phyloP scores from a whole-genome alignment of 176 grass and related monocot species.

The Eleusine coracana region DNA sequence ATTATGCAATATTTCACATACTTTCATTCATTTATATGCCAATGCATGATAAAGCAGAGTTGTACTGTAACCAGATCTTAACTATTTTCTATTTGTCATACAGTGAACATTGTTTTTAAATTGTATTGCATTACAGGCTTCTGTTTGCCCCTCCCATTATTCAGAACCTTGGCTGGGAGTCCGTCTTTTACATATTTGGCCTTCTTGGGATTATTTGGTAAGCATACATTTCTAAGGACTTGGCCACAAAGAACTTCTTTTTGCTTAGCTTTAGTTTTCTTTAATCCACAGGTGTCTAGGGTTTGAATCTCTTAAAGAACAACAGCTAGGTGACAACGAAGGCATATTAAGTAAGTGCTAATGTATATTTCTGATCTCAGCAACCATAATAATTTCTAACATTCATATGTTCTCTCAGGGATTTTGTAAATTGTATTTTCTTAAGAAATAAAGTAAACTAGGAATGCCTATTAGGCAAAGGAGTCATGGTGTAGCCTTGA shows the following conservation, averaged over 20 bases:
- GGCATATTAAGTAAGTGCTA: conserved; percentile 59
- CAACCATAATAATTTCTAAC: conserved; percentile 8
- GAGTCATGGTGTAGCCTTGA: conserved; percentile 13
- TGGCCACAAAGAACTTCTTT: conserved; percentile 34
- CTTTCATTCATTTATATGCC: conserved; percentile 23
- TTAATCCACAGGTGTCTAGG: conserved; percentile 66
- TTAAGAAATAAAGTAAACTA: background rate
- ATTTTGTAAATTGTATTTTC: conserved; percentile 7
- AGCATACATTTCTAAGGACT: conserved; percentile 40
- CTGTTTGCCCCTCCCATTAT: conserved; percentile 91
- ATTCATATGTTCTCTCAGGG: conserved; percentile 22
- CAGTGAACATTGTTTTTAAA: conserved; percentile 4
- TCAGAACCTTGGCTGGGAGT: conserved; percentile 92
- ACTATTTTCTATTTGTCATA: background rate
- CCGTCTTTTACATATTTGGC: conserved; percentile 94
- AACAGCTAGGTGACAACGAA: conserved; percentile 44
- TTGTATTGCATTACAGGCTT: conserved; percentile 67
- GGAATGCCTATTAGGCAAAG: background rate
- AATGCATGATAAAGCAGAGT: conserved; percentile 3
- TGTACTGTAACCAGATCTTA: conserved; percentile 20
- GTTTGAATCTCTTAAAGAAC: conserved; percentile 87
- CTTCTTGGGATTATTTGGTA: conserved; percentile 95
- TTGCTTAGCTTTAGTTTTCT: conserved; percentile 30
- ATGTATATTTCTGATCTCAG: conserved; percentile 34
- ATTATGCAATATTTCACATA: conserved; percentile 24